Base-by-base conservation (phyloP, 2,329 filamentous ascomycete species). In the Ascochyta koolunga region DNA sequence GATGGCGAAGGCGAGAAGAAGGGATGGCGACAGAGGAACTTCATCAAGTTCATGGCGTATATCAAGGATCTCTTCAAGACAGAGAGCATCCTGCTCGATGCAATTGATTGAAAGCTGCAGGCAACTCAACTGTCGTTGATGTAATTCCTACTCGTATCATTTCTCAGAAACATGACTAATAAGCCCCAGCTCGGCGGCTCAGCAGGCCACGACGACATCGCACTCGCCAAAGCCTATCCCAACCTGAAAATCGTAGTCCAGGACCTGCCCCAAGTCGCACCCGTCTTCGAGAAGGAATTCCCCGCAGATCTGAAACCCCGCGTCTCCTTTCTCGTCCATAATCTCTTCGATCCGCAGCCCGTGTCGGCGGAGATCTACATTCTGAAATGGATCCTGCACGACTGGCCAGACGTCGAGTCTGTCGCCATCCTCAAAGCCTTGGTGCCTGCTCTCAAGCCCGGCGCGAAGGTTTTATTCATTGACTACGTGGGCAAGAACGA, bases 311-410 rank as follows among this genome's bases (percentile, higher is more conserved):
- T 71, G 9, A 53, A 49, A 32, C 59, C 56, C 15, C 69, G 71
- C 40, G 66, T 75, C 35, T 63, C 59, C 6, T 77, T 77, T 54
- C 73, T 77, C 56, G 73, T 74, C 3, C 83, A 88, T 64, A 81
- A 86, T 61, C 85, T 88, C 65, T 85, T 86, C 66, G 76, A 76
- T 5, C 78, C 80, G 44, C 85, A 88, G 67, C 77, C 80, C 0
- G 75, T 83, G 13, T 73, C 79, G 41, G 85, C 69, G n/a, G 68
- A 70, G 48, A 65, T 86, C 16, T 87, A 86, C 71, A 61, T 82
- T 61, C 80, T 86, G 69, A 81, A 83, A 41, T 82, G 80, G 78
- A 85, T 87, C 57, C 70, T 88, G 7, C 84, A 88, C 66, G 85
- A 87, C 71, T 85, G 84, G 74, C 80, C 83, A 0, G 83, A 83